Evolutionary conservation across 2,329 filamentous ascomycete species (phyloP), one percentile per base, ranked within the genome.

Genomic region (Didymella lethalis): DNA sequence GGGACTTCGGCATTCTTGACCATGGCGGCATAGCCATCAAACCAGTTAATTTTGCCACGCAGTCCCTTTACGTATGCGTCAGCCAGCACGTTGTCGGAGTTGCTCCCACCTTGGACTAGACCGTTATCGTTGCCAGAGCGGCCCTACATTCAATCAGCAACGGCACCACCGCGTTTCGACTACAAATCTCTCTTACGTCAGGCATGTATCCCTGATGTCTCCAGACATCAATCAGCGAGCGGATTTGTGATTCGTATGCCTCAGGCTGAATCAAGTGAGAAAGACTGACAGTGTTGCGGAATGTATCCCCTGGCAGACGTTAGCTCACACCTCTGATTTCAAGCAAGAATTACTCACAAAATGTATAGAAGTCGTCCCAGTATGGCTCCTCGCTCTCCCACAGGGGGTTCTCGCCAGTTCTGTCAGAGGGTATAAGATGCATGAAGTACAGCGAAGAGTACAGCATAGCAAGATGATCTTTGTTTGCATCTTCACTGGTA

Each of bases 31-130:
- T 90, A 92, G 0, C 86, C 90, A 8, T 83, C 84, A 2, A 81
- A 73, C 90, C 90, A 93, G 71, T 90, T 84, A 7, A 92, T 84
- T 1, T 83, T 85, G 2, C 50, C 52, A 1, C 82, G 80, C 3
- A 90, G 82, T 0, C 88, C 87, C 70, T 91, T 91, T 26, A 90
- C 82, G 63, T 86, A 91, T 0, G 88, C 88, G 68, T 91, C 89
- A 2, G 88, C 88, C 23, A 91, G 83, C 7, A 91, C 83, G 59
- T 89, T 91, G 70, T 91, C 89, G 3, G 85, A 84, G 68, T 90
- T 90, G 14, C 84, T 88, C 8, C 89, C 89, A 14, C 88, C 89
- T 69, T 92, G 89, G 0, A 85, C 85, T 16, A 85, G 83, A 23
- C 89, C 89, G 60, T 90, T 91, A 77, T 81, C 88, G 71, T 90